These are phyloP conservation scores for Diutina mesorugosa DNA, from an alignment of 1,139 yeast genomes.

Conservation along the genomic window DNA sequence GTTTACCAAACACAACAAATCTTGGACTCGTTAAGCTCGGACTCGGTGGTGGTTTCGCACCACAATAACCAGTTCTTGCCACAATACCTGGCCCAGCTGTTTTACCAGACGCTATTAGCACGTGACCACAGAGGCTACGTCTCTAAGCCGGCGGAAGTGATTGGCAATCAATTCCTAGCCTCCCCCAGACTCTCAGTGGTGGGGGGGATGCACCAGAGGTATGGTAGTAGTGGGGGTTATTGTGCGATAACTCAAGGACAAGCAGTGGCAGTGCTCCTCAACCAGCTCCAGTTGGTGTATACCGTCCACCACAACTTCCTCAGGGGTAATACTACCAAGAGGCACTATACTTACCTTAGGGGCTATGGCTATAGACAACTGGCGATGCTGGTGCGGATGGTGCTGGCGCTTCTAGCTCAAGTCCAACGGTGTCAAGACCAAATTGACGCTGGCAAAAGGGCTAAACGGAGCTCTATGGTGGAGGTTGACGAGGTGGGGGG, in stretches of 20 bases:
- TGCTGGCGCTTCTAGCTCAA: background rate
- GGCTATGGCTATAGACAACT: background rate
- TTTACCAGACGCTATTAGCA: slow-evolving; percentile 22
- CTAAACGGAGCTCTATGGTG: background rate
- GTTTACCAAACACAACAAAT: slow-evolving; percentile 10
- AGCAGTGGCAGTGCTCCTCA: slow-evolving; percentile 12
- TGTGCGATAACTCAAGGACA: slow-evolving; percentile 9
- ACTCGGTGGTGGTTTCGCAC: slow-evolving; percentile 19
- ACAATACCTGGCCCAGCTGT: slow-evolving; percentile 19
- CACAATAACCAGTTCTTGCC: slow-evolving; percentile 28
- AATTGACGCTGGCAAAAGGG: background rate
- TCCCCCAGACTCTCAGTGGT: background rate
- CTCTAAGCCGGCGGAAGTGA: slow-evolving; percentile 20
- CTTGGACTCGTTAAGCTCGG: background rate
- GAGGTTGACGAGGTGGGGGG: too few species aligned
- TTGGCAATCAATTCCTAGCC: slow-evolving; percentile 20
- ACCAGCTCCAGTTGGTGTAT: slow-evolving; percentile 26
- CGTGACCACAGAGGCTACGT: slow-evolving; percentile 23
- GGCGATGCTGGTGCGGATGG: background rate
- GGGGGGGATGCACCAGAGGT: slow-evolving; percentile 9
- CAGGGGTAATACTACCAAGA: background rate
- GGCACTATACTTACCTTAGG: background rate
- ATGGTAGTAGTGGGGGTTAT: slow-evolving; percentile 20
- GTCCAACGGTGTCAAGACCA: background rate
- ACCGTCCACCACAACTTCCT: slow-evolving; percentile 10